Percentiles rank a stretch among this genome's conserved stretches.
phyloP scores from a whole-genome alignment of 1,284 basidiomycete species.

The Tilletia caries region DNA sequence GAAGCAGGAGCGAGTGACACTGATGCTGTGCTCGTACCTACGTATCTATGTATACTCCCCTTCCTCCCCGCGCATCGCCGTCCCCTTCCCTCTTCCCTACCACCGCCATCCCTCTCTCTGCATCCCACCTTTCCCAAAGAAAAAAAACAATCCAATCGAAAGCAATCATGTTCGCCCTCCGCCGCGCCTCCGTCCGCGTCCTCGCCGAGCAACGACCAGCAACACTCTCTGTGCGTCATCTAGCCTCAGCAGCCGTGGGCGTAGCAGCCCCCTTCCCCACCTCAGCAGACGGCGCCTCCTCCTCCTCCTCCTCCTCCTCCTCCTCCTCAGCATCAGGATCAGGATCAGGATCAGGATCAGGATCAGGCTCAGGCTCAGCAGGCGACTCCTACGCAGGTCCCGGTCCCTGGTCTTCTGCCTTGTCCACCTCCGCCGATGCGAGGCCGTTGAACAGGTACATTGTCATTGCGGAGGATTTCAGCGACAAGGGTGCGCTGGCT shows the following conservation, averaged over 20 bases:
- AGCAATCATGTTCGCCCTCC: background rate
- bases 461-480: conserved; percentile 33
- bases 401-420: conserved; percentile 26
- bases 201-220: background rate
- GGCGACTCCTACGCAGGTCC: conserved; percentile 2
- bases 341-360: background rate
- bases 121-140: background rate
- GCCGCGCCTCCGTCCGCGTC: background rate
- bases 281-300: background rate
- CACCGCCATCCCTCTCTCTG: background rate
- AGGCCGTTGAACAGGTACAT: conserved; percentile 33
- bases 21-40: too few species aligned
- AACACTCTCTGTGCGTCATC: background rate
- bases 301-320: background rate
- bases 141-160: too few species aligned
- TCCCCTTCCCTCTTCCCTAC: background rate
- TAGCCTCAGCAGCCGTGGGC: background rate
- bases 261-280: background rate
- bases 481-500: conserved; percentile 32
- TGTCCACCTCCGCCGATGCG: conserved; percentile 4
- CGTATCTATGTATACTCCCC: too few species aligned
- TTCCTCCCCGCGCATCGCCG: background rate
- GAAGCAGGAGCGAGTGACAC: too few species aligned
- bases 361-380: background rate
- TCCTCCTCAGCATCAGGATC: background rate